Conservation (phyloP, 441 rosid species). For the Pelargonium myrrhifolium region DNA sequence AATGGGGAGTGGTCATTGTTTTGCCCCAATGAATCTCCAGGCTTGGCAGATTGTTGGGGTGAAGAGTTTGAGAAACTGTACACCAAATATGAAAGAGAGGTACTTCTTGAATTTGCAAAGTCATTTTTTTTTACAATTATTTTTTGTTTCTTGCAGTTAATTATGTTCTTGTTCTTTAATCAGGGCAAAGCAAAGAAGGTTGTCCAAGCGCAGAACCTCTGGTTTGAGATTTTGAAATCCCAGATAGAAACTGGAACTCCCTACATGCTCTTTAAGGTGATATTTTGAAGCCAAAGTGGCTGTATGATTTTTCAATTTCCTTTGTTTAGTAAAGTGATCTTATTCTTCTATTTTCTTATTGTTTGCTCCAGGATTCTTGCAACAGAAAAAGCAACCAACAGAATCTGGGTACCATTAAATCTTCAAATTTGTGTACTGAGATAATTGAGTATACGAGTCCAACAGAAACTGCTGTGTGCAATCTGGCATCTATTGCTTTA, state of each 20-base stretch:
- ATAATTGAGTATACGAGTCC: slow-evolving; percentile 85
- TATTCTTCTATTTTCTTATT: slow-evolving; percentile 31
- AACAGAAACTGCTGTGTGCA: slow-evolving; percentile 91
- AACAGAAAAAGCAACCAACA: slow-evolving; percentile 90
- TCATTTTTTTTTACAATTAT: no score
- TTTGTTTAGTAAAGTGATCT: background rate
- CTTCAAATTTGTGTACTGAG: slow-evolving; percentile 89
- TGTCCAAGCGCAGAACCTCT: slow-evolving; percentile 69
- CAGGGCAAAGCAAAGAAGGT: slow-evolving; percentile 89
- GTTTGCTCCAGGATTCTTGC: slow-evolving; percentile 62
- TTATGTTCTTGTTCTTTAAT: background rate
- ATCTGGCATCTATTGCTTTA: slow-evolving; percentile 84
- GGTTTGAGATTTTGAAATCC: slow-evolving; percentile 79
- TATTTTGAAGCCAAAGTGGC: background rate
- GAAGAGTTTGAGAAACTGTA: slow-evolving; percentile 66
- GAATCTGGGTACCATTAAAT: slow-evolving; percentile 87
- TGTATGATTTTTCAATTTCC: background rate
- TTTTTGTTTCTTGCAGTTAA: background rate
- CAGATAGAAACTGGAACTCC: slow-evolving; percentile 95
- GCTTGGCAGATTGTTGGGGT: slow-evolving; percentile 89
- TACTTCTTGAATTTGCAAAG: slow-evolving; percentile 18
- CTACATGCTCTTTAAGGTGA: slow-evolving; percentile 87
- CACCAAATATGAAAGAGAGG: slow-evolving; percentile 55
- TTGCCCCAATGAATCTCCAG: slow-evolving; percentile 83
- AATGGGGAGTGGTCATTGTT: slow-evolving; percentile 73